phyloP scores from a whole-genome alignment of 2,329 filamentous ascomycete genomes.

The Microdochium nivale region DNA sequence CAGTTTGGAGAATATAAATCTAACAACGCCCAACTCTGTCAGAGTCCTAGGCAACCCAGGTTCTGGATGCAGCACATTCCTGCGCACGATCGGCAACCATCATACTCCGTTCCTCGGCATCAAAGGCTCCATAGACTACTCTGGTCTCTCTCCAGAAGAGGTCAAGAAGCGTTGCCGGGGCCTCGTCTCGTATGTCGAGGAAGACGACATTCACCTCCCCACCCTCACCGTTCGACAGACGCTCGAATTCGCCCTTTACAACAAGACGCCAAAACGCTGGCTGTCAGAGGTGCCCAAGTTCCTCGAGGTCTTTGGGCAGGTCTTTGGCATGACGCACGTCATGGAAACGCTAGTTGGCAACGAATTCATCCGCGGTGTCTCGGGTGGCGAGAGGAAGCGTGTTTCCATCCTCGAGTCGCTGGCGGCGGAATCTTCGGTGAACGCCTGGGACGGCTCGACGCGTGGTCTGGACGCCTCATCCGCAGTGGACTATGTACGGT shows the following conservation, averaged over 20 bases:
- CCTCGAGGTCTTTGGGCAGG: slow-evolving; percentile 61
- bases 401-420: slow-evolving; percentile 73
- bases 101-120: slow-evolving; percentile 57
- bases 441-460: slow-evolving; percentile 75
- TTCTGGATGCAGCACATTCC: slow-evolving; percentile 66
- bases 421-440: slow-evolving; percentile 63
- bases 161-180: slow-evolving; percentile 63
- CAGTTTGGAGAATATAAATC: not conserved
- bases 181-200: slow-evolving; percentile 70
- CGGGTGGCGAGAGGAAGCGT: slow-evolving; percentile 73
- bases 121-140: slow-evolving; percentile 62
- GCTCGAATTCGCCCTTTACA: slow-evolving; percentile 64
- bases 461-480: slow-evolving; percentile 73
- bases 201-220: slow-evolving; percentile 70
- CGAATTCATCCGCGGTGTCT: slow-evolving; percentile 62
- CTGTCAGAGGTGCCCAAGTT: slow-evolving; percentile 58
- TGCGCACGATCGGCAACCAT: slow-evolving; percentile 68
- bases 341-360: slow-evolving; percentile 70
- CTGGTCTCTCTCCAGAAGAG: slow-evolving; percentile 59
- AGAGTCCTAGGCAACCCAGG: slow-evolving; percentile 56
- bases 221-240: slow-evolving; percentile 71
- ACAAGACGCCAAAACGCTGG: slow-evolving; percentile 63
- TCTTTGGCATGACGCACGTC: slow-evolving; percentile 73
- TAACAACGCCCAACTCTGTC: slow-evolving; percentile 23
- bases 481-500: slow-evolving; percentile 68